Evolutionary conservation across 1,284 basidiomycete species (phyloP).

Genomic region (Rhizopogon hawkerae): DNA sequence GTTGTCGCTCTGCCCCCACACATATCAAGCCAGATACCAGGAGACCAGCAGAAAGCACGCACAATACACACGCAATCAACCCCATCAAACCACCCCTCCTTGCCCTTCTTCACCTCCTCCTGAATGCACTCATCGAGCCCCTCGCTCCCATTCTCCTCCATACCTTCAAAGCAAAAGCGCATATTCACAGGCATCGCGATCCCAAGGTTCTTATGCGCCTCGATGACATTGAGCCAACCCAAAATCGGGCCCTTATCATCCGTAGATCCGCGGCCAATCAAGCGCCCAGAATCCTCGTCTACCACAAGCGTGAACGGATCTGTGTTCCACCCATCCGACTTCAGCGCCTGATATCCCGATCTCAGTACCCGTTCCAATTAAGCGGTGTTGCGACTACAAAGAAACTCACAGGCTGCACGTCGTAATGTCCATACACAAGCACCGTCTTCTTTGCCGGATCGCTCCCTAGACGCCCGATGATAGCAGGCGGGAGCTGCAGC

Average conservation of each 20-base stretch:
- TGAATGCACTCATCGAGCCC: constrained; percentile 88
- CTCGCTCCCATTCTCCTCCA: constrained; percentile 96
- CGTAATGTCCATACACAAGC: constrained; percentile 87
- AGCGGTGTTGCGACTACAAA: no score
- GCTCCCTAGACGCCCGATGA: constrained; percentile 79
- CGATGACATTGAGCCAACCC: constrained; percentile 92
- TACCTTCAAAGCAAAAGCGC: constrained; percentile 93
- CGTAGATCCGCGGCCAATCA: constrained; percentile 85
- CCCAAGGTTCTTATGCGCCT: constrained; percentile 73
- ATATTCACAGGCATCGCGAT: constrained; percentile 89
- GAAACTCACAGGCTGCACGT: constrained; percentile 70
- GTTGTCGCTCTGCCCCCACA: constrained; percentile 61
- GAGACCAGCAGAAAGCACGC: constrained; percentile 23
- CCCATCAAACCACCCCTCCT: constrained; percentile 76
- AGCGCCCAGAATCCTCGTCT: constrained; percentile 57
- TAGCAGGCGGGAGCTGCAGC: constrained; percentile 78
- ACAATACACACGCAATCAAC: constrained; percentile 95
- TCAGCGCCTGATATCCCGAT: constrained; percentile 38
- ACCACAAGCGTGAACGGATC: constrained; percentile 82
- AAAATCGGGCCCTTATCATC: constrained; percentile 93
- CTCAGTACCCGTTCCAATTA: not conserved
- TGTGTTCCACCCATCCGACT: constrained; percentile 86
- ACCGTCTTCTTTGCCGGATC: constrained; percentile 88
- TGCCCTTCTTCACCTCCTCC: constrained; percentile 62
- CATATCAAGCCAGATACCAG: not conserved